Evolutionary conservation across 441 rosid genomes (phyloP).

Genomic region (Theobroma grandiflorum): DNA sequence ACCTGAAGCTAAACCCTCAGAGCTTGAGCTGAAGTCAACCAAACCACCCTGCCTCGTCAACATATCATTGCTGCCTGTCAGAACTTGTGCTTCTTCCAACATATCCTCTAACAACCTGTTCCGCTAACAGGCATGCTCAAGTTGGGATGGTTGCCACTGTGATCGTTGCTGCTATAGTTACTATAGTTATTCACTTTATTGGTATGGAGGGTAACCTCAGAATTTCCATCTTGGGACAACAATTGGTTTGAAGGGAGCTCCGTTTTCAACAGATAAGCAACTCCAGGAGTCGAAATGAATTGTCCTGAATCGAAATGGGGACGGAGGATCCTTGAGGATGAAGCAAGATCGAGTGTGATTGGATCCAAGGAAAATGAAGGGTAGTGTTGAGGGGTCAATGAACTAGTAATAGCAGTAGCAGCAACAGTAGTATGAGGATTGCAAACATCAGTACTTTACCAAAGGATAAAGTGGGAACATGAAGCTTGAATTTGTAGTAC

Average conservation of each 20-base stretch:
- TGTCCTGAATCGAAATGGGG: slow-evolving; percentile 45
- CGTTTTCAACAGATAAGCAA: slow-evolving; percentile 43
- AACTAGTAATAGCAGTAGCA: slow-evolving; percentile 25
- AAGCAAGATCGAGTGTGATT: slow-evolving; percentile 36
- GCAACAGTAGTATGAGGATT: slow-evolving; percentile 37
- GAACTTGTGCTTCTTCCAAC: slow-evolving; percentile 54
- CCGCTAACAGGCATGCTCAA: slow-evolving; percentile 33
- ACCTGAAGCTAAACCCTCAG: slow-evolving; percentile 35
- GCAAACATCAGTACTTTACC: slow-evolving; percentile 36
- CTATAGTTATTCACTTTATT: slow-evolving; percentile 31
- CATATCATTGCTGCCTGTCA: slow-evolving; percentile 41
- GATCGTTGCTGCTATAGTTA: slow-evolving; percentile 30
- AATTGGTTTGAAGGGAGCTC: slow-evolving; percentile 90
- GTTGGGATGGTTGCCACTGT: background rate
- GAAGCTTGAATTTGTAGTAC: slow-evolving; percentile 28
- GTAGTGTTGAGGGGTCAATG: slow-evolving; percentile 30
- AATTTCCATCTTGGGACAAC: slow-evolving; percentile 37
- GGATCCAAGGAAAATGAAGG: slow-evolving; percentile 21
- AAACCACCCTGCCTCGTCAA: slow-evolving; percentile 30
- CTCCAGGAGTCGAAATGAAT: slow-evolving; percentile 37
- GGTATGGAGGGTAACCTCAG: slow-evolving; percentile 24
- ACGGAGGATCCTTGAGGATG: slow-evolving; percentile 32
- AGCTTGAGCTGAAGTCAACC: slow-evolving; percentile 37
- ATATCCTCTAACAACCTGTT: slow-evolving; percentile 69
- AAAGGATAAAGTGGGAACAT: slow-evolving; percentile 48